These are phyloP conservation scores for Sporothrix phasma DNA, from an alignment of 2,329 filamentous ascomycete species.

Conservation along the genomic window DNA sequence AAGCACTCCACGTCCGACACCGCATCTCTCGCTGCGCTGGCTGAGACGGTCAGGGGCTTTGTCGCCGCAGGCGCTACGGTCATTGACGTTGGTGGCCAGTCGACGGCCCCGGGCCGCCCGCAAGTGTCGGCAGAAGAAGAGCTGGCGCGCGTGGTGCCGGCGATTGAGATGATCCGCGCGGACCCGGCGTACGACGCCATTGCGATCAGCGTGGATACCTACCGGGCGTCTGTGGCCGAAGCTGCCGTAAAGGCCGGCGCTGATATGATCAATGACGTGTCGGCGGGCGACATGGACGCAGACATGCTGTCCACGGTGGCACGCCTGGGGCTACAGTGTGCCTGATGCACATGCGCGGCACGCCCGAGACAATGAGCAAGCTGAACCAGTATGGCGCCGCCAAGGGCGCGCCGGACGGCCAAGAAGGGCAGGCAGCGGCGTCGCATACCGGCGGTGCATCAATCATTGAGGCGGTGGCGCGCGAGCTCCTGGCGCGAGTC, in stretches of 20 bases:
- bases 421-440: neutral
- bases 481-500: constrained; percentile 62
- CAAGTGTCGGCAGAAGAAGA: constrained; percentile 67
- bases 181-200: constrained; percentile 26
- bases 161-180: constrained; percentile 62
- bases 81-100: constrained; percentile 88
- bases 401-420: neutral
- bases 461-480: constrained; percentile 53
- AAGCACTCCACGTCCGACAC: constrained; percentile 39
- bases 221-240: constrained; percentile 72
- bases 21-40: constrained; percentile 37
- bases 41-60: constrained; percentile 49
- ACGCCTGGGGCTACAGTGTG: constrained; percentile 66
- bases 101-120: constrained; percentile 66
- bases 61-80: constrained; percentile 66
- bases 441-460: constrained; percentile 28
- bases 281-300: constrained; percentile 66
- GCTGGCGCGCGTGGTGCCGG: constrained; percentile 64
- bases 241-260: constrained; percentile 69
- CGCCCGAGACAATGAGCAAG: constrained; percentile 67
- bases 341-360: constrained; percentile 92
- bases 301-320: constrained; percentile 77
- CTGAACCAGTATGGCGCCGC: constrained; percentile 49
- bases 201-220: constrained; percentile 87
- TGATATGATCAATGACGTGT: constrained; percentile 92